These are phyloP conservation scores for Begonia peltatifolia DNA, from an alignment of 306 rosid species.

Conservation along the genomic window DNA sequence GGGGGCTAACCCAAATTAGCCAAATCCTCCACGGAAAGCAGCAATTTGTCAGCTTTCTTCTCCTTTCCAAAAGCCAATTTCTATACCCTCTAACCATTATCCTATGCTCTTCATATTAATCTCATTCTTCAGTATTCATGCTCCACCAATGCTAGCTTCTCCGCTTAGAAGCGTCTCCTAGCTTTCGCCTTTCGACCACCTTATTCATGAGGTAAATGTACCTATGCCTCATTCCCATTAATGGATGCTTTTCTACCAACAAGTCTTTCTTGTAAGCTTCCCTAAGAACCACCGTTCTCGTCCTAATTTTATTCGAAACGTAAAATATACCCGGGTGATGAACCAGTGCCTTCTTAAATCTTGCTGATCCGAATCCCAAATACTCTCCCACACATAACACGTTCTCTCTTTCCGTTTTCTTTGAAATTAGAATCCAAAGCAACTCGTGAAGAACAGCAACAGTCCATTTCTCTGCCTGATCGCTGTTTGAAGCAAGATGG, in stretches of 20 bases:
- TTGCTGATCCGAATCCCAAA: conserved; percentile 48
- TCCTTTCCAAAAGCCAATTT: too few relatives aligned
- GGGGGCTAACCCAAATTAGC: too few relatives aligned
- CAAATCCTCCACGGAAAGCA: too few relatives aligned
- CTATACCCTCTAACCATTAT: too few relatives aligned
- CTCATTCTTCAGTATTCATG: too few relatives aligned
- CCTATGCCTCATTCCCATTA: conserved; percentile 56
- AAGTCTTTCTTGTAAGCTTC: conserved; percentile 66
- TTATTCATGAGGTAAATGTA: conserved; percentile 57
- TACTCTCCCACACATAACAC: conserved; percentile 42
- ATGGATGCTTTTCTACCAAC: conserved; percentile 52
- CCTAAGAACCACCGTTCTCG: conserved; percentile 65
- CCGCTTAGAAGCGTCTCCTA: background rate
- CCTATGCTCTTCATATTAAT: too few relatives aligned
- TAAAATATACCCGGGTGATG: conserved; percentile 84
- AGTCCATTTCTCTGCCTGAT: conserved; percentile 78
- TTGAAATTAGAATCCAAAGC: conserved; percentile 61
- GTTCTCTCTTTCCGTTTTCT: conserved; percentile 56
- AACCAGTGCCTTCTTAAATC: conserved; percentile 61
- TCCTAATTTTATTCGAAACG: conserved; percentile 61
- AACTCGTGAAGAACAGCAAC: conserved; percentile 71
- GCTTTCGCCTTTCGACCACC: conserved; percentile 13
- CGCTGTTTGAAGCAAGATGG: conserved; percentile 43
- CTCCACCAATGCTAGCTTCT: too few relatives aligned
- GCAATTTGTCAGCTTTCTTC: too few relatives aligned